A percentile compares a stretch with the other conserved stretches of the same genome.
Evolutionary conservation across 352 stramenopile species (phyloP).

Genomic region (Pythium sp.): DNA sequence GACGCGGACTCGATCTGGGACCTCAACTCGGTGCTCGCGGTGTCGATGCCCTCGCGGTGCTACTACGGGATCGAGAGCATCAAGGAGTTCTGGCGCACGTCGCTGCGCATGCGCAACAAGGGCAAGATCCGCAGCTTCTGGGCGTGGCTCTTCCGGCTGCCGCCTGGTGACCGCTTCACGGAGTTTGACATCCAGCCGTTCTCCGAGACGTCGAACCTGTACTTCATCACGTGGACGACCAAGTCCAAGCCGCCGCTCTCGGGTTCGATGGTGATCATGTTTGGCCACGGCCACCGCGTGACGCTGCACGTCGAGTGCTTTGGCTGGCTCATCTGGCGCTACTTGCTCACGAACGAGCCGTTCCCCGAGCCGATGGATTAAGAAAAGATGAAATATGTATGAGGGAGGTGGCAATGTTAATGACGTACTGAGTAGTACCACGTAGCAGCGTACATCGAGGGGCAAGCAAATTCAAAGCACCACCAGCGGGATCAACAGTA

Average conservation of each 20-base stretch:
- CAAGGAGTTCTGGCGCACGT: conserved; percentile 86
- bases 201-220: conserved; percentile 65
- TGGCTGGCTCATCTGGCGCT: conserved; percentile 84
- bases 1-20: conserved; percentile 85
- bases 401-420: neutral
- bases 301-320: conserved; percentile 85
- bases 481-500: too few relatives aligned
- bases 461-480: too few relatives aligned
- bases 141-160: conserved; percentile 78
- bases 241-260: conserved; percentile 71
- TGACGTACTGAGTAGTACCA: neutral
- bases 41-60: conserved; percentile 83
- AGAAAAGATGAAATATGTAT: neutral
- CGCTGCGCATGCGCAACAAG: conserved; percentile 84
- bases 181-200: conserved; percentile 81
- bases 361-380: conserved; percentile 68
- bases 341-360: conserved; percentile 78
- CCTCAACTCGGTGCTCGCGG: conserved; percentile 78
- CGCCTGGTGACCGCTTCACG: conserved; percentile 67
- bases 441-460: too few relatives aligned
- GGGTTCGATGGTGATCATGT: conserved; percentile 85
- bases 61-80: conserved; percentile 87
- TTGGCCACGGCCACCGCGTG: conserved; percentile 76
- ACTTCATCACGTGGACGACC: conserved; percentile 84
- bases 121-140: conserved; percentile 87